Evolutionary conservation across 495 filamentous ascomycete species (phyloP), one percentile per base, ranked within the genome.

Genomic region (Talaromyces liani): DNA sequence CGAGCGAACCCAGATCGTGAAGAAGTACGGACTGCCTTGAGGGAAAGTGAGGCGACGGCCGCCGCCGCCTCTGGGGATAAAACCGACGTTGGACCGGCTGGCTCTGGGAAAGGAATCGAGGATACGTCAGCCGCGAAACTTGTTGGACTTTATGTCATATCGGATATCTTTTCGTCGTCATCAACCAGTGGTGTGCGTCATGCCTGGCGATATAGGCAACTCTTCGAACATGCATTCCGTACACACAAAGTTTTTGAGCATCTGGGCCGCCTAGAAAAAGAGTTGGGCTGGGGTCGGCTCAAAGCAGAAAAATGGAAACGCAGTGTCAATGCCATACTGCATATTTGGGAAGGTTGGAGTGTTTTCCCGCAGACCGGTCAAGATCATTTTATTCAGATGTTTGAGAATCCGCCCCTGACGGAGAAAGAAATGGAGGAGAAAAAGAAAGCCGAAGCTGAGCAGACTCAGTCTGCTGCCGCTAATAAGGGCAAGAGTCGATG

Each of bases 291-390:
- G 92, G 93, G 93, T 6, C 83, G 90, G 4, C 75, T 98, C 47
- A 85, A 88, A 49, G 87, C 89, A 14, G 91, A 96, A 67, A 96
- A 96, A 71, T 98, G 91, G 88, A 92, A 92, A 72, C 82, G 91
- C 20, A 91, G 88, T 64, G 85, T 98, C 6, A 84, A 84, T 1
- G 72, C 74, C 22, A 81, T 97, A 16, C 71, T 98, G 8, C 80
- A 82, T 18, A 71, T 92, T 53, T 98, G 94, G 94, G 91, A 96
- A 75, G 87, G 86, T 1, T 93, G 90, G 90, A 90, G 87, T 67
- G 88, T 93, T 8, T 98, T 98, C 68, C 85, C 88, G 2, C 83
- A 88, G 49, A 82, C 85, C 22, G 86, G 84, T 34, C 89, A 93
- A 64, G 87, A 90, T 65, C 77, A 85, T 59, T 92, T 98, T 66